Conservation (phyloP, 2,329 filamentous ascomycete genomes). For the Phyllosticta citriasiana region DNA sequence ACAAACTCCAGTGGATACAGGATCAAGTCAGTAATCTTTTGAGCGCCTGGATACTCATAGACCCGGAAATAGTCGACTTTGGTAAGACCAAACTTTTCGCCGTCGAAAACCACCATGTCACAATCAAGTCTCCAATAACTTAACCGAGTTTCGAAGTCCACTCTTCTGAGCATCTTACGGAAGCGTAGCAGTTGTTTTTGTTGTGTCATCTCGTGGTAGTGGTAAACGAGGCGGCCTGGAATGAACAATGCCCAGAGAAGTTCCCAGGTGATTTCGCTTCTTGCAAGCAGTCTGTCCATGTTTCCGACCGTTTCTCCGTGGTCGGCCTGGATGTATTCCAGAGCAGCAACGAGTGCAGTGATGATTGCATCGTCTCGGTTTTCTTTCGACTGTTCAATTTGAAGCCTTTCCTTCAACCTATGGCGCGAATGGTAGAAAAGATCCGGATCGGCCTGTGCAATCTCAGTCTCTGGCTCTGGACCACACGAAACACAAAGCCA, state of each 20-base stretch:
- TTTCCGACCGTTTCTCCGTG: neutral
- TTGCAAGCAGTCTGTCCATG: neutral
- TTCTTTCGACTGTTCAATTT: neutral
- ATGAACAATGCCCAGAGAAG: slow-evolving; percentile 5
- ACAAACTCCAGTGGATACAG: neutral
- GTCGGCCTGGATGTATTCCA: neutral
- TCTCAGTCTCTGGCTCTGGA: neutral
- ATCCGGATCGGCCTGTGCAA: neutral
- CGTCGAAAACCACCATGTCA: neutral
- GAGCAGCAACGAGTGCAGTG: neutral
- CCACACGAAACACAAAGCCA: neutral
- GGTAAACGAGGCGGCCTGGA: neutral
- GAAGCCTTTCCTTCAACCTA: neutral
- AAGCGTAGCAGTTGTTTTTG: neutral
- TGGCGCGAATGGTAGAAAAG: neutral
- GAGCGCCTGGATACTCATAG: neutral
- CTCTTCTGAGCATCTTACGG: neutral
- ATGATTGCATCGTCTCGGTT: neutral
- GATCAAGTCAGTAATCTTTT: neutral
- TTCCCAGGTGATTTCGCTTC: slow-evolving; percentile 2
- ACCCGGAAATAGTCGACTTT: neutral
- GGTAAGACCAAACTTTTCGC: neutral
- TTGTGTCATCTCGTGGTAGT: neutral
- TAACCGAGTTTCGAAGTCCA: neutral
- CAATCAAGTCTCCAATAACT: neutral